phyloP scores from a whole-genome alignment of 139 green algal genomes.

The Coelastrella sp. region DNA sequence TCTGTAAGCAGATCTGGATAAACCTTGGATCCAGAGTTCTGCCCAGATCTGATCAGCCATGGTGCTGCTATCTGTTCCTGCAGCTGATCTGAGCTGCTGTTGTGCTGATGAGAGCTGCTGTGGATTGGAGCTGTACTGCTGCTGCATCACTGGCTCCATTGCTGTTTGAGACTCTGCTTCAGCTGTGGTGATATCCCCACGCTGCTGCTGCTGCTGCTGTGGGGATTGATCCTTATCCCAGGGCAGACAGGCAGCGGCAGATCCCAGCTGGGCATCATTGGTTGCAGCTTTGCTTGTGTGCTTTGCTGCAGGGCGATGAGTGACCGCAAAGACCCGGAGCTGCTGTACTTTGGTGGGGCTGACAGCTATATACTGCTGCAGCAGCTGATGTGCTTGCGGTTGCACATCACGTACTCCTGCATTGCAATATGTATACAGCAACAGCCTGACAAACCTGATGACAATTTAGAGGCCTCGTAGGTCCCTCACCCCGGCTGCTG shows the following conservation, averaged over 20 bases:
- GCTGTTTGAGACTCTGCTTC: too few relatives aligned
- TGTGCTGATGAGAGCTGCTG: too few relatives aligned
- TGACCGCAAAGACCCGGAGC: slow-evolving; percentile 28
- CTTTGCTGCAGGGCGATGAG: neutral
- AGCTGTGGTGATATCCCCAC: too few relatives aligned
- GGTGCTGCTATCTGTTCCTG: neutral
- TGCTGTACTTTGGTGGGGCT: neutral
- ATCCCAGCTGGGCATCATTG: neutral
- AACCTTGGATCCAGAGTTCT: neutral
- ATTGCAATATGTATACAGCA: neutral
- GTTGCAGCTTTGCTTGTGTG: neutral
- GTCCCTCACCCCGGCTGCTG: too few relatives aligned
- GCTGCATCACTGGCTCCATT: neutral
- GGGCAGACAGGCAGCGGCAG: neutral
- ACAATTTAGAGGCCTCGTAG: too few relatives aligned
- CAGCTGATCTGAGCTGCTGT: neutral
- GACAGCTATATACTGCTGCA: neutral
- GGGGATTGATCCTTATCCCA: too few relatives aligned
- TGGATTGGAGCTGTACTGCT: neutral
- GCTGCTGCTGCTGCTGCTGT: too few relatives aligned
- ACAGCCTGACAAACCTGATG: too few relatives aligned
- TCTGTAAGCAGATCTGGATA: neutral
- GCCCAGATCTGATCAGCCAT: neutral
- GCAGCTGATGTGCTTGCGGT: neutral
- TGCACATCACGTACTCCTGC: slow-evolving; percentile 16